Conservation (phyloP, 805 yeast genomes). For the Candida pini region DNA sequence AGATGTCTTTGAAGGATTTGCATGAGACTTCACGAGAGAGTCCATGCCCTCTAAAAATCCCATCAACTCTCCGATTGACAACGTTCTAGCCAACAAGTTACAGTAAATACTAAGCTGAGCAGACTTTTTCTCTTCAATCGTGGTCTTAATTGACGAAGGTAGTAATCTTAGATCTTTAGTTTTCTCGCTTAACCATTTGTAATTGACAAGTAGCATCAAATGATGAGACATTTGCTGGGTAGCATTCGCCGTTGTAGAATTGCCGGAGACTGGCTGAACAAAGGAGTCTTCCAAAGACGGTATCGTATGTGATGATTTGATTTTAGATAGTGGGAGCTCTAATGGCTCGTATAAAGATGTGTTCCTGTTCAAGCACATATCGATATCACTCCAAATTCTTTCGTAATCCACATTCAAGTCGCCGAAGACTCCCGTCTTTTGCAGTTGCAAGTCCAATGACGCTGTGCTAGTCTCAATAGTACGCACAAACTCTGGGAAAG, state of each 20-base stretch:
- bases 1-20: slow-evolving; percentile 52
- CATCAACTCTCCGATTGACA: slow-evolving; percentile 59
- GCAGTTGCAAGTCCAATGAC: slow-evolving; percentile 10
- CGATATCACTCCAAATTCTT: slow-evolving; percentile 20
- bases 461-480: slow-evolving; percentile 30
- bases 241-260: background rate
- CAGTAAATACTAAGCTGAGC: slow-evolving; percentile 39
- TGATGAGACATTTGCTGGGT: slow-evolving; percentile 12
- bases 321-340: slow-evolving; percentile 6
- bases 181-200: slow-evolving; percentile 45
- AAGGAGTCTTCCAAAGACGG: background rate
- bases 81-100: slow-evolving; percentile 37
- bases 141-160: slow-evolving; percentile 17
- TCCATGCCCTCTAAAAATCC: slow-evolving; percentile 64
- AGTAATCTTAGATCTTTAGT: slow-evolving; percentile 23
- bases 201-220: slow-evolving; percentile 47
- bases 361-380: slow-evolving; percentile 9
- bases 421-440: slow-evolving; percentile 10
- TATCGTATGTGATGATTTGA: background rate
- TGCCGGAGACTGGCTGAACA: background rate
- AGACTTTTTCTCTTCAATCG: slow-evolving; percentile 27
- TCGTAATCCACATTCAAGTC: slow-evolving; percentile 16
- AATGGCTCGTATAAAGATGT: slow-evolving; percentile 6
- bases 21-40: slow-evolving; percentile 36
- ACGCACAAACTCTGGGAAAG: slow-evolving; percentile 41